Percentiles rank a stretch among this genome's conserved stretches.
Conservation (phyloP, 2,329 filamentous ascomycete species). For the Ceratocystis alfenasii region DNA sequence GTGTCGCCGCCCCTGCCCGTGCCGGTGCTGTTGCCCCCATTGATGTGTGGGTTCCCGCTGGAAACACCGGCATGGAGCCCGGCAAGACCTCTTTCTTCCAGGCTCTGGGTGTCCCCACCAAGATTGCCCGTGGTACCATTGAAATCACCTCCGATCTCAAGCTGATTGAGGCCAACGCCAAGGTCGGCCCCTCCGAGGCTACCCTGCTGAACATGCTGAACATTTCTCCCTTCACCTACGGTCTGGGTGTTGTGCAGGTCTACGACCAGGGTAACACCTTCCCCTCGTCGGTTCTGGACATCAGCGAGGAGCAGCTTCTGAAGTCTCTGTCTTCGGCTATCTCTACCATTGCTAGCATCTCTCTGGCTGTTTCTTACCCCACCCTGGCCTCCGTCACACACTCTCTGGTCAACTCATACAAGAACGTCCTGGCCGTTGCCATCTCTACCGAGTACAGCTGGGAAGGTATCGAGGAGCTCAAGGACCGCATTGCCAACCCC, state of each 20-base stretch:
- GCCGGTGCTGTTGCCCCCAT: constrained; percentile 87
- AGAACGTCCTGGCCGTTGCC: constrained; percentile 86
- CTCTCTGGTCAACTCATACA: constrained; percentile 95
- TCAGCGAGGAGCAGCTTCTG: constrained; percentile 88
- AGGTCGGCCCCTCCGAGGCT: constrained; percentile 98
- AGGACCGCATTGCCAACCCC: constrained; percentile 99
- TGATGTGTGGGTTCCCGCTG: constrained; percentile 91
- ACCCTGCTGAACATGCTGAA: constrained; percentile 99
- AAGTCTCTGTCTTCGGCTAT: constrained; percentile 70
- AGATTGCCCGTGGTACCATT: constrained; percentile 99
- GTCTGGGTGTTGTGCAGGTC: constrained; percentile 90
- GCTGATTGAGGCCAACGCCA: constrained; percentile 83
- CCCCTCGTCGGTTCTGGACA: constrained; percentile 73
- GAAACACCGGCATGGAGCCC: constrained; percentile 99
- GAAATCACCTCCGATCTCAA: constrained; percentile 98
- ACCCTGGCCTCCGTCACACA: constrained; percentile 93
- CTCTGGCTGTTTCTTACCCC: constrained; percentile 86
- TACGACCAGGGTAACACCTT: constrained; percentile 97
- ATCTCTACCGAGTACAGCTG: constrained; percentile 84
- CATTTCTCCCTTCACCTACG: constrained; percentile 99
- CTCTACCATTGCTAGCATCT: constrained; percentile 77
- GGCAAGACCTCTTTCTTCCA: constrained; percentile 99
- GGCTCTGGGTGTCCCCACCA: constrained; percentile 99
- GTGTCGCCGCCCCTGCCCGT: constrained; percentile 93
- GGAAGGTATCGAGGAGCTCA: constrained; percentile 93